Evolutionary conservation across 768 basidiomycete genomes (phyloP).

Genomic region (Phanerochaete carnosa): DNA sequence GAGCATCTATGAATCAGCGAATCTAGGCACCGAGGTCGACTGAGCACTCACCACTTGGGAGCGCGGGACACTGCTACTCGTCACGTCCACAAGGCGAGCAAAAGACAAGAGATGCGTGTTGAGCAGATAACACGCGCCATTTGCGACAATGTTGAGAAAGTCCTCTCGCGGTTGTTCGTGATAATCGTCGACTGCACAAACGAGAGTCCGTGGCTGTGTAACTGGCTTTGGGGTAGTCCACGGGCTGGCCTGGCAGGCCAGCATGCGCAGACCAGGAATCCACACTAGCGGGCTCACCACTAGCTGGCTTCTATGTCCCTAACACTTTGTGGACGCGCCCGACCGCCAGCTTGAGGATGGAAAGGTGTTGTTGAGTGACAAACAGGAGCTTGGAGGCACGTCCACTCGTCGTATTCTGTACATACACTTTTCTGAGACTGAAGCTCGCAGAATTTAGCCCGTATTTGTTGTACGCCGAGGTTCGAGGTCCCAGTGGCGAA

Average conservation of each 20-base stretch:
- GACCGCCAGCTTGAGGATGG: conserved; percentile 21
- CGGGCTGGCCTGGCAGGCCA: conserved; percentile 11
- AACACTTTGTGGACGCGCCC: conserved; percentile 19
- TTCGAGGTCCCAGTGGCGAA: conserved; percentile 19
- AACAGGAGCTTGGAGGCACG: neutral
- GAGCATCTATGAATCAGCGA: too few relatives aligned
- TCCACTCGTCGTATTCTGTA: neutral
- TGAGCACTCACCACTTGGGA: too few relatives aligned
- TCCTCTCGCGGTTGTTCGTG: neutral
- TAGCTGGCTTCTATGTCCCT: conserved; percentile 15
- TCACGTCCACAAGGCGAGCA: too few relatives aligned
- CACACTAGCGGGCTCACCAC: neutral
- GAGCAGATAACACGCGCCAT: neutral
- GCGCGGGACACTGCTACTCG: too few relatives aligned
- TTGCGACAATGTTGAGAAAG: neutral
- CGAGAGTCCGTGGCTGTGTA: conserved; percentile 2
- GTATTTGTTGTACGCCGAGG: neutral
- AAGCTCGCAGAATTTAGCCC: neutral
- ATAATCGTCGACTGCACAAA: neutral
- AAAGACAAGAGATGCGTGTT: neutral
- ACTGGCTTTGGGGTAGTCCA: conserved; percentile 1
- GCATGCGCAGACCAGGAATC: neutral
- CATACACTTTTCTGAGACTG: neutral
- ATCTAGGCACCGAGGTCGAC: too few relatives aligned
- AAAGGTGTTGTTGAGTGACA: conserved; percentile 19